Evolutionary conservation across 306 rosid genomes (phyloP).

Genomic region (Cotoneaster glaucophyllus): DNA sequence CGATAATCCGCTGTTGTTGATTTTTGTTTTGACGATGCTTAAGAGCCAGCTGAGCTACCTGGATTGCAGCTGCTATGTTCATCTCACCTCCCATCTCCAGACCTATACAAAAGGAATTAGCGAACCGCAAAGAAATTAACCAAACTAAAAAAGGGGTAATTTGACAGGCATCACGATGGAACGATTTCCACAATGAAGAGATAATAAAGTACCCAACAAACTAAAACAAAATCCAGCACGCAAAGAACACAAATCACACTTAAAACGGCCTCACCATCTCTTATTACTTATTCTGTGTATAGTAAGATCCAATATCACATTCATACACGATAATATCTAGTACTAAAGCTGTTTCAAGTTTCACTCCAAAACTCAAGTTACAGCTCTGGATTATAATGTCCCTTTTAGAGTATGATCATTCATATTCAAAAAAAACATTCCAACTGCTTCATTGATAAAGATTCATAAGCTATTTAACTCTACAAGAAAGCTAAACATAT

Average conservation of each 20-base stretch:
- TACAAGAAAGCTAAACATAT: not conserved
- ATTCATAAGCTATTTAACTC: not conserved
- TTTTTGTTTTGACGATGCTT: conserved; percentile 40
- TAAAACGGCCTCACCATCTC: not conserved
- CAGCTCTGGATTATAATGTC: not conserved
- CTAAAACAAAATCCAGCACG: not conserved
- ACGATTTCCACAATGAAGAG: not conserved
- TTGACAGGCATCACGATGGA: too few species aligned
- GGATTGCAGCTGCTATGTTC: conserved; percentile 35
- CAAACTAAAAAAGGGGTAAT: not conserved
- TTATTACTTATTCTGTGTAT: not conserved
- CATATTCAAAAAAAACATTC: not conserved
- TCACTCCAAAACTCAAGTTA: not conserved
- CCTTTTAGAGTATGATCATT: not conserved
- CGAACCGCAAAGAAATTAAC: not conserved
- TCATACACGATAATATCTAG: not conserved
- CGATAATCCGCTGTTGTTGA: conserved; percentile 38
- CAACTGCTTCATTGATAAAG: not conserved
- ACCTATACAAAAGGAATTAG: conserved; percentile 10
- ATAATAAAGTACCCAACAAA: not conserved
- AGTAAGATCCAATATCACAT: not conserved
- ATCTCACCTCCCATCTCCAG: conserved; percentile 37
- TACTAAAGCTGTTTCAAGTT: not conserved
- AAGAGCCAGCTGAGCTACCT: conserved; percentile 40
- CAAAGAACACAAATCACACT: not conserved